Percentiles rank a stretch among this genome's conserved stretches.
Evolutionary conservation across 768 basidiomycete species (phyloP).

Genomic region (Psilocybe cyanescens): DNA sequence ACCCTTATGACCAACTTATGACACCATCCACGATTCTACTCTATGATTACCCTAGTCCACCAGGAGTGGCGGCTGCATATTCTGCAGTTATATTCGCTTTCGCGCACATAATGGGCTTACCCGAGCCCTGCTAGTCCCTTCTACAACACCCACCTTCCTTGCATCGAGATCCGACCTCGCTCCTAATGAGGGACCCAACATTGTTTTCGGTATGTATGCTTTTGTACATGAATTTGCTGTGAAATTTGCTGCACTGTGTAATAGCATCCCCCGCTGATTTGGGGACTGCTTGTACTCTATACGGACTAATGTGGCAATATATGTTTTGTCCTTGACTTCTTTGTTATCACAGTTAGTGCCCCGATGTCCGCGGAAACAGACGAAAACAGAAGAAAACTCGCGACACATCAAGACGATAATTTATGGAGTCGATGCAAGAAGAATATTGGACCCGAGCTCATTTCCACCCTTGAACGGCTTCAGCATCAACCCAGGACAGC

Average conservation of each 20-base stretch:
- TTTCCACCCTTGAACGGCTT: no score
- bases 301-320: constrained; percentile 23
- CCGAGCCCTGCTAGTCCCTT: not conserved
- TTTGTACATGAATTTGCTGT: constrained; percentile 1
- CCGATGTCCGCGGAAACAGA: not conserved
- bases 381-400: not conserved
- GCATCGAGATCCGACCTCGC: constrained; percentile 20
- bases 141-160: constrained; percentile 12
- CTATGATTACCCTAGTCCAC: constrained; percentile 18
- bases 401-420: no score
- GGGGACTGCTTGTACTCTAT: constrained; percentile 17
- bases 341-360: not conserved
- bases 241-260: constrained; percentile 16
- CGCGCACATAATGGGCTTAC: constrained; percentile 3
- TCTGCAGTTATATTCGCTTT: constrained; percentile 10
- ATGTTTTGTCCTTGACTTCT: constrained; percentile 5
- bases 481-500: no score
- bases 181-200: constrained; percentile 23
- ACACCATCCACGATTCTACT: not conserved
- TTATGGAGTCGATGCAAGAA: no score
- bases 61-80: constrained; percentile 20
- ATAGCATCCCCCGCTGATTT: constrained; percentile 10
- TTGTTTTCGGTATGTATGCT: not conserved
- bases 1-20: not conserved
- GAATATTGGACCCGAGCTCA: no score